Evolutionary conservation across 108 stramenopile genomes (phyloP).

Genomic region (Pseudonitzschia multiseries): DNA sequence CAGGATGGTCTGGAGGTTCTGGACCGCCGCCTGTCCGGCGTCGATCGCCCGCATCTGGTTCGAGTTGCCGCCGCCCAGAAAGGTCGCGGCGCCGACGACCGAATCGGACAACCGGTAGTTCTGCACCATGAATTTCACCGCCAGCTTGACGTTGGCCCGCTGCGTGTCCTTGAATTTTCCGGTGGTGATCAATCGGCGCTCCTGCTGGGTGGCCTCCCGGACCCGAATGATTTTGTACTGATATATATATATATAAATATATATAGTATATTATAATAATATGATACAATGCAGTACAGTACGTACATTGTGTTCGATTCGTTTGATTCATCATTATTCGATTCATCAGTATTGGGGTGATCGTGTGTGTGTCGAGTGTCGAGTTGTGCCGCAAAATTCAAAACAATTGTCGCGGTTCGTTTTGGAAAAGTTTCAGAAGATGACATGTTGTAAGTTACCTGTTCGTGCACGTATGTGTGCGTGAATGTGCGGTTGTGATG

Average conservation of each 20-base stretch:
- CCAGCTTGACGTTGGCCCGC: conserved; percentile 88
- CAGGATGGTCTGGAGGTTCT: conserved; percentile 76
- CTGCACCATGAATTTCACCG: conserved; percentile 82
- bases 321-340: no score
- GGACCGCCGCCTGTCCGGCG: conserved; percentile 65
- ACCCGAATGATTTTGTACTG: conserved; percentile 74
- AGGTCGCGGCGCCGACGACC: conserved; percentile 67
- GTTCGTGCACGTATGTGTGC: not conserved
- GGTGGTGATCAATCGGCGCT: conserved; percentile 72
- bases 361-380: no score
- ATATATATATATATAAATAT: conserved; percentile 4
- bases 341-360: no score
- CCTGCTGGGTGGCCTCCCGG: conserved; percentile 82
- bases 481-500: not conserved
- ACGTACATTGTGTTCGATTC: no score
- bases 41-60: conserved; percentile 54
- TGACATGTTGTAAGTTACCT: not conserved
- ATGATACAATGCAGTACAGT: no score
- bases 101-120: conserved; percentile 79
- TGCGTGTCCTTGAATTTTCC: conserved; percentile 90
- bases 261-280: not conserved
- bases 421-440: no score
- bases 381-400: no score
- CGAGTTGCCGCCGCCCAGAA: conserved; percentile 45
- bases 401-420: no score